Percentiles rank a stretch among this genome's conserved stretches.
These are phyloP conservation scores for Porogramme epimiltina DNA, from an alignment of 1,284 basidiomycete species.

Conservation along the genomic window DNA sequence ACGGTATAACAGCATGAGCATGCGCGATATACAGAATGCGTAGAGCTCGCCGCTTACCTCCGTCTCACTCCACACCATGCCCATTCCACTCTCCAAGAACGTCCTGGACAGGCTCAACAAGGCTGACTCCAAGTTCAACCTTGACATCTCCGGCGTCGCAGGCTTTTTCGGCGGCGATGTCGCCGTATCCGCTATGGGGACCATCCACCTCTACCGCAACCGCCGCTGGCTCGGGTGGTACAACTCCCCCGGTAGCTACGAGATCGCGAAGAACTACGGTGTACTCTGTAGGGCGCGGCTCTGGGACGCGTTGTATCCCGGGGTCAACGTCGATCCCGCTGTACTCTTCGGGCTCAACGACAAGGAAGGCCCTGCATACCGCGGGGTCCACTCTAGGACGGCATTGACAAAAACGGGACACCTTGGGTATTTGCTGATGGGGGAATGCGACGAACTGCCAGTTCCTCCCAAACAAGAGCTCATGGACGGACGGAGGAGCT, in stretches of 20 bases:
- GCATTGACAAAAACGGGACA: conserved; percentile 2
- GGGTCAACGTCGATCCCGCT: conserved; percentile 4
- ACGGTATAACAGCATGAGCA: too few relatives aligned
- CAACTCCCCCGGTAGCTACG: conserved; percentile 19
- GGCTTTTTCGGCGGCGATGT: conserved; percentile 17
- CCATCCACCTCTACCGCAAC: conserved; percentile 12
- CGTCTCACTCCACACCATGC: neutral
- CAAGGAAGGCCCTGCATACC: conserved; percentile 1
- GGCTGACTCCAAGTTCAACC: conserved; percentile 1
- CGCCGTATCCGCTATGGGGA: conserved; percentile 16
- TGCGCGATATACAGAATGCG: too few relatives aligned
- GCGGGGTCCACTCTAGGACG: neutral
- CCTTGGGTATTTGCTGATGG: neutral
- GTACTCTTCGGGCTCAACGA: conserved; percentile 1
- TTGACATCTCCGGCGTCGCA: conserved; percentile 16
- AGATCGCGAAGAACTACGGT: conserved; percentile 14
- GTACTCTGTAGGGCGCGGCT: conserved; percentile 8
- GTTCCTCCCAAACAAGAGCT: too few relatives aligned
- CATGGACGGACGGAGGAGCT: too few relatives aligned
- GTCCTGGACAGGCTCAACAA: neutral
- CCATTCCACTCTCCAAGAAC: neutral
- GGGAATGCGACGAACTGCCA: neutral
- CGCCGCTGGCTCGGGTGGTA: conserved; percentile 19
- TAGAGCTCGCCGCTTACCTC: too few relatives aligned
- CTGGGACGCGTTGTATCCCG: conserved; percentile 14